Evolutionary conservation across 768 basidiomycete species (phyloP).

Genomic region (Tylopilus vinaceipallidus): DNA sequence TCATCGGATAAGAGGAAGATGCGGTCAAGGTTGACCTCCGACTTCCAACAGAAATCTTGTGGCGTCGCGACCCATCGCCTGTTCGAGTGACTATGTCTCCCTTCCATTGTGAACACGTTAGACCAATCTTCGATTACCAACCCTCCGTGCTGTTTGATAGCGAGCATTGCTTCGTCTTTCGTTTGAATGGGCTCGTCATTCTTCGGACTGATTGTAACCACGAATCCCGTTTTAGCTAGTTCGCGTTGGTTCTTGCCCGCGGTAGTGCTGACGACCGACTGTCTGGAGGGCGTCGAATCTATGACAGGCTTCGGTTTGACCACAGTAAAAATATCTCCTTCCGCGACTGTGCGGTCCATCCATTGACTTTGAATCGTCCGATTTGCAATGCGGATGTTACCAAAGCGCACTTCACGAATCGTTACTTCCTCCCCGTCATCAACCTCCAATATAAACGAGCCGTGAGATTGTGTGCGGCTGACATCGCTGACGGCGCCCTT

Average conservation of each 20-base stretch:
- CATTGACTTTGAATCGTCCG: constrained; percentile 51
- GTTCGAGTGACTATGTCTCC: constrained; percentile 39
- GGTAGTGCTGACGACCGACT: constrained; percentile 39
- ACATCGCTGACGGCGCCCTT: constrained; percentile 34
- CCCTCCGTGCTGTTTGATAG: constrained; percentile 53
- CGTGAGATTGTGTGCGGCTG: constrained; percentile 28
- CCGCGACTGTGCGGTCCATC: constrained; percentile 48
- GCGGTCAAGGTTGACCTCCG: constrained; percentile 39
- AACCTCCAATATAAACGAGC: constrained; percentile 36
- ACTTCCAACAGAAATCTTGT: constrained; percentile 44
- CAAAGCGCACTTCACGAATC: constrained; percentile 30
- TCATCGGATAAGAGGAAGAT: constrained; percentile 71
- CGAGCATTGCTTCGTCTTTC: constrained; percentile 41
- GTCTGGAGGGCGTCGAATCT: constrained; percentile 48
- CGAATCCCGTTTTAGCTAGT: constrained; percentile 52
- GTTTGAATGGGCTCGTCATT: constrained; percentile 37
- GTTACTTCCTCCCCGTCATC: constrained; percentile 36
- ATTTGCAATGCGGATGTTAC: constrained; percentile 48
- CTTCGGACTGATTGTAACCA: constrained; percentile 50
- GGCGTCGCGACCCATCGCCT: constrained; percentile 54
- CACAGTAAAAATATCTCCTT: constrained; percentile 42
- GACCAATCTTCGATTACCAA: constrained; percentile 62
- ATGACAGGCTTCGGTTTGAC: constrained; percentile 36
- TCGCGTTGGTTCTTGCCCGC: constrained; percentile 37
- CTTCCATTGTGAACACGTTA: constrained; percentile 54